Evolutionary conservation across 2,329 filamentous ascomycete genomes (phyloP).

Genomic region (Exophiala mesophila): DNA sequence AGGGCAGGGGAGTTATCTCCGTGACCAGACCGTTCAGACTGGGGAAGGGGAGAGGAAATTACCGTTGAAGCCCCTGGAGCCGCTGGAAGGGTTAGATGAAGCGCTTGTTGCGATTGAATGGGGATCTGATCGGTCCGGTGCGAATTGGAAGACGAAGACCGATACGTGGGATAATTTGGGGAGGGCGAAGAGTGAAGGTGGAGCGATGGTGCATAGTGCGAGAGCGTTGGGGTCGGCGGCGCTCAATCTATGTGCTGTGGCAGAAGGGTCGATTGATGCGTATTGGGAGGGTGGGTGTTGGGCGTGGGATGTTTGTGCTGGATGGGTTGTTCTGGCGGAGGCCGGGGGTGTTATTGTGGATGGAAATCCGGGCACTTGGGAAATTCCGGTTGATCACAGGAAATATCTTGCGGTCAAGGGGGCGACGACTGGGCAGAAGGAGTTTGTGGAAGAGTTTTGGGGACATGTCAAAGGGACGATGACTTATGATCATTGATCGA

Average conservation of each 20-base stretch:
- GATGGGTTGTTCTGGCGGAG: slow-evolving; percentile 57
- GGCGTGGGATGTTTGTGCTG: slow-evolving; percentile 63
- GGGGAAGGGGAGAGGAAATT: slow-evolving; percentile 29
- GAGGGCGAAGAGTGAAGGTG: slow-evolving; percentile 48
- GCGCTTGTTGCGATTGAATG: slow-evolving; percentile 57
- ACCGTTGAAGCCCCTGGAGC: slow-evolving; percentile 44
- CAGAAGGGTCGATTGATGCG: slow-evolving; percentile 53
- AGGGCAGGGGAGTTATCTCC: slow-evolving; percentile 51
- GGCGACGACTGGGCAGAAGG: slow-evolving; percentile 30
- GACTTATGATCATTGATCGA: slow-evolving; percentile 32
- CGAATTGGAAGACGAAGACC: slow-evolving; percentile 54
- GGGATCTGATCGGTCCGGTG: slow-evolving; percentile 54
- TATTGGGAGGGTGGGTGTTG: slow-evolving; percentile 64
- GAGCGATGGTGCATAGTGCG: slow-evolving; percentile 59
- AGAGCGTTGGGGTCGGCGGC: slow-evolving; percentile 56
- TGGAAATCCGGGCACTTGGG: slow-evolving; percentile 50
- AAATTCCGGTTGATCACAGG: slow-evolving; percentile 52
- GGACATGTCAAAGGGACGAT: slow-evolving; percentile 35
- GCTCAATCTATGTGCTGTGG: slow-evolving; percentile 57
- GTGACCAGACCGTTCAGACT: slow-evolving; percentile 29
- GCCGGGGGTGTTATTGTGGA: slow-evolving; percentile 57
- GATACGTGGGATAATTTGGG: slow-evolving; percentile 49
- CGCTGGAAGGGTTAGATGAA: slow-evolving; percentile 45
- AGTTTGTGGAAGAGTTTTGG: slow-evolving; percentile 42
- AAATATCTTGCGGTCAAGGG: slow-evolving; percentile 45